Evolutionary conservation across 345 rosid species (phyloP), one percentile per base, ranked within the genome.

Genomic region (Lepidium africanum): DNA sequence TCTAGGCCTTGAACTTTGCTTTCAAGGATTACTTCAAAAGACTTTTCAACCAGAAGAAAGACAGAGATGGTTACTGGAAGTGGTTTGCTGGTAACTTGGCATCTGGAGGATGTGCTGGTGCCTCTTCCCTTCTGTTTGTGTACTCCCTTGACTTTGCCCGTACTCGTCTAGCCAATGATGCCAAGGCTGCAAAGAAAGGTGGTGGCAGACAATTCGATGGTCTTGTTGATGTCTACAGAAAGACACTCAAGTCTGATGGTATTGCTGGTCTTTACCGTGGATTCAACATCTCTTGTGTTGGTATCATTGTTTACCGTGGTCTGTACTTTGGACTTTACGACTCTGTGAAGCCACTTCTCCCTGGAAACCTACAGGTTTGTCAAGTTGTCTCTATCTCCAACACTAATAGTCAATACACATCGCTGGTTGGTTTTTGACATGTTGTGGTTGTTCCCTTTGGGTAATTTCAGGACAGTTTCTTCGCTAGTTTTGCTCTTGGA

Each of bases 51-150:
- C 86, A 84, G 76, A 87, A 86, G 91, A 87, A 87, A 70, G 94
- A 87, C 79, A 86, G 59, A 17, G 89, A 85, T 75, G 91, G 91
- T 55, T 88, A 88, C 83, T 88, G 95, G 95, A 86, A 84, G 54
- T 88, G 95, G 95, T 88, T 88, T 73, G 95, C 87, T 54, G 96
- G 92, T 36, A 89, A 89, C 80, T 80, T 89, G 89, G 96, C 73
- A 41, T 89, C 96, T 11, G 96, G 96, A 32, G 96, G 93, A 55
- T 86, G 85, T 5, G 96, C 96, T 69, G 96, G 96, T 76, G 96
- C 96, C 33, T 85, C 93, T 41, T 89, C 93, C 45, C 91, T 84
- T 52, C 79, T 89, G 5, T 86, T 88, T 63, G 95, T 88, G 32
- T 88, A 88, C 71, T 88, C 95, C 13, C 81, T 88, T 79, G 95